Conservation (phyloP, 2,329 filamentous ascomycete species). For the Macroventuria anomochaeta region DNA sequence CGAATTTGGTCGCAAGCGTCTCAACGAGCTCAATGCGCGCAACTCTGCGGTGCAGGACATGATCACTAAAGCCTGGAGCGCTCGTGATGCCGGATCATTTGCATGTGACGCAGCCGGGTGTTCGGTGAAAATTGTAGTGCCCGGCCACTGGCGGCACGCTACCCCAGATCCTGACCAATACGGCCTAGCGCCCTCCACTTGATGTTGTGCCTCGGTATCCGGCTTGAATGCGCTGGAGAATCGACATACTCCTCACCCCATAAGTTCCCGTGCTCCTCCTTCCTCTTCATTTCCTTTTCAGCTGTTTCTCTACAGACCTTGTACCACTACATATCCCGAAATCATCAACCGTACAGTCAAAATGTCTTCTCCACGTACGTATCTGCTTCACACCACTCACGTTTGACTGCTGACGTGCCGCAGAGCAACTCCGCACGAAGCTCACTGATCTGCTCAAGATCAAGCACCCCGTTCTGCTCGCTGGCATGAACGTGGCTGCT, state of each 20-base stretch:
- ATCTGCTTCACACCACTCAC: slow-evolving; percentile 21
- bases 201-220: slow-evolving; percentile 36
- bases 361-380: slow-evolving; percentile 84
- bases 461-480: slow-evolving; percentile 93
- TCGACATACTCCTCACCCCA: slow-evolving; percentile 31
- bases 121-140: slow-evolving; percentile 20
- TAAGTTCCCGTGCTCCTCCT: slow-evolving; percentile 27
- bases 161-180: slow-evolving; percentile 7
- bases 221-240: slow-evolving; percentile 20
- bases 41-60: slow-evolving; percentile 11
- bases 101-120: slow-evolving; percentile 28
- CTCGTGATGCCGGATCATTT: slow-evolving; percentile 9
- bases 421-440: slow-evolving; percentile 88
- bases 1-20: background rate
- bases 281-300: slow-evolving; percentile 7
- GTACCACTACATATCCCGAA: background rate
- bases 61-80: background rate
- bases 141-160: slow-evolving; percentile 13
- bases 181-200: slow-evolving; percentile 23
- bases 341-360: slow-evolving; percentile 26
- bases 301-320: background rate
- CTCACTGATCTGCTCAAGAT: slow-evolving; percentile 97
- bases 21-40: background rate
- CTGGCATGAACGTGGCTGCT: slow-evolving; percentile 98
- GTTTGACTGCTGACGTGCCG: slow-evolving; percentile 27